Evolutionary conservation across 345 rosid species (phyloP), one percentile per base, ranked within the genome.

Genomic region (Aegle marmelos): DNA sequence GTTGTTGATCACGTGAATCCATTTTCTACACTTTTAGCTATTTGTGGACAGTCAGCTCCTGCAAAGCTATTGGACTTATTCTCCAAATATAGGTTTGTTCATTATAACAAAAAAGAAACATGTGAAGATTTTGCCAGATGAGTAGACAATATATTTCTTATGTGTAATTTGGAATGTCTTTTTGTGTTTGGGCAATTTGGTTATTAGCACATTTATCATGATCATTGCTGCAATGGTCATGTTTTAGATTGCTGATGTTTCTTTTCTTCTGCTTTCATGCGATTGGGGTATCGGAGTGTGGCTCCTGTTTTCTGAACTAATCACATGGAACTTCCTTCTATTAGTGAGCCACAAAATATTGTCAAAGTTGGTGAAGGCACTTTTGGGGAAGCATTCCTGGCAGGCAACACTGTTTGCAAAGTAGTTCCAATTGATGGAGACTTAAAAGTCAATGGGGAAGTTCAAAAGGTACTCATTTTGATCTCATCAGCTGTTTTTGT

Each of bases 341-440:
- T 45, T 90, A 96, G 98, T 89, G 88, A 85, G 68, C 94, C 94
- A 28, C 78, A 89, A 80, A 80, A 79, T 83, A 89, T 96, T 78
- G 77, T 75, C 78, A 96, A 96, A 89, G 82, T 96, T 79, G 99
- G 99, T 65, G 99, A 96, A 89, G 99, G 99, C 72, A 96, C 98
- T 59, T 96, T 81, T 79, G 99, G 99, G 79, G 99, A 96, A 85
- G 99, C 97, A 80, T 94, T 92, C 76, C 83, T 80, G 71, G 93
- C 91, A 63, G 99, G 99, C 30, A 79, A 82, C 74, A 86, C 84
- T 68, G 99, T 96, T 45, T 96, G 99, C 83, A 96, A 96, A 88
- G 86, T 96, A 82, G 99, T 96, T 82, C 99, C 99, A 65, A 85
- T 96, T 73, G 98, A 94, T 82, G 99, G 98, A 68, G 95, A 96